A percentile compares a stretch with the other conserved stretches of the same genome.
Evolutionary conservation across 192 early-diverging fungal genomes (phyloP).

Genomic region (Paraglomus occultum): DNA sequence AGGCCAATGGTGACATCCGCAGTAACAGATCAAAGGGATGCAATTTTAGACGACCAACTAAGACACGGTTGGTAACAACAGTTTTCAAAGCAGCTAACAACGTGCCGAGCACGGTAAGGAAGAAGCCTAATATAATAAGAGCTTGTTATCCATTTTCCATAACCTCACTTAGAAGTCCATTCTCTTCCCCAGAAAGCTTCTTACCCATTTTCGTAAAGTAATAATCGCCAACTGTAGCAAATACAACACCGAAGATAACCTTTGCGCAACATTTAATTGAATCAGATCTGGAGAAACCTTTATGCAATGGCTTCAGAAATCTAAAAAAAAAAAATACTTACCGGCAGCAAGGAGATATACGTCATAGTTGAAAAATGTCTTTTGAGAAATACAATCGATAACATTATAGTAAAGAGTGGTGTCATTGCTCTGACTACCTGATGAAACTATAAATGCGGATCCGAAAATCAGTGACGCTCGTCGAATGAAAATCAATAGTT

Average conservation of each 20-base stretch:
- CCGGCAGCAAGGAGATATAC: constrained; percentile 61
- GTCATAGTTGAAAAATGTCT: constrained; percentile 55
- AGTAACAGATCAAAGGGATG: constrained; percentile 79
- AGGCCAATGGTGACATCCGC: constrained; percentile 75
- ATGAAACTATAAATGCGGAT: constrained; percentile 51
- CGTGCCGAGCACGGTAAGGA: constrained; percentile 77
- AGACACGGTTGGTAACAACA: constrained; percentile 77
- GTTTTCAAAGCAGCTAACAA: constrained; percentile 79
- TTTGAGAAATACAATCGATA: constrained; percentile 61
- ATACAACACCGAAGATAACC: constrained; percentile 72
- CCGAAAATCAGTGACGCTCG: constrained; percentile 15
- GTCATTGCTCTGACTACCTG: constrained; percentile 83
- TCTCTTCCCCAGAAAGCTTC: background rate
- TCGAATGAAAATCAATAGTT: background rate
- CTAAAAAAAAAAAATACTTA: constrained; percentile 29
- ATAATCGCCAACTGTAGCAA: constrained; percentile 85
- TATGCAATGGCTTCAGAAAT: background rate
- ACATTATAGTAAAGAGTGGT: constrained; percentile 71
- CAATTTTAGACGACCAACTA: constrained; percentile 75
- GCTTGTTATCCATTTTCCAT: background rate
- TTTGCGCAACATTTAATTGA: constrained; percentile 36
- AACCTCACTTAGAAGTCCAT: too few relatives aligned
- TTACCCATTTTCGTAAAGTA: constrained; percentile 60
- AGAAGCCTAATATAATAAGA: constrained; percentile 45
- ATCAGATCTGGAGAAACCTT: constrained; percentile 26